Evolutionary conservation across 805 yeast genomes (phyloP).

Genomic region (Saccharomyces eubayanus): DNA sequence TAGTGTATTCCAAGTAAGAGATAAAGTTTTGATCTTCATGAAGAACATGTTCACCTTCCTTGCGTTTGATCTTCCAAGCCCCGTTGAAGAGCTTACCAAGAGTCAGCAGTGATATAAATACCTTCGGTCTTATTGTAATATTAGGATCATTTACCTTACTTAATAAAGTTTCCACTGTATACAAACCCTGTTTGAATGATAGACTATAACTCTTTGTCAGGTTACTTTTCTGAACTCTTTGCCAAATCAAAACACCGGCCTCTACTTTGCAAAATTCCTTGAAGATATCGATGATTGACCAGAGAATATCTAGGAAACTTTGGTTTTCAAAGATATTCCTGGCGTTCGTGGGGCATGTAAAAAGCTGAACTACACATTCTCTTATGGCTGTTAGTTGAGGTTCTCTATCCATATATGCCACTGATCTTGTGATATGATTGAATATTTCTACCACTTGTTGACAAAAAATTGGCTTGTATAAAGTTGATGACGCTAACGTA

Average conservation of each 20-base stretch:
- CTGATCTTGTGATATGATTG: slow-evolving; percentile 40
- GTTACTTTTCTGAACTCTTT: slow-evolving; percentile 27
- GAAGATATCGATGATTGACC: slow-evolving; percentile 39
- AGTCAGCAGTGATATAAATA: slow-evolving; percentile 36
- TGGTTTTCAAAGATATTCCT: slow-evolving; percentile 36
- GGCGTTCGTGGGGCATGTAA: slow-evolving; percentile 82
- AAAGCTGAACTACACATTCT: slow-evolving; percentile 72
- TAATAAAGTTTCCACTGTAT: slow-evolving; percentile 30
- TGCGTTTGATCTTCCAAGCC: slow-evolving; percentile 46
- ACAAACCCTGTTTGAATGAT: slow-evolving; percentile 30
- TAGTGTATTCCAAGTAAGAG: slow-evolving; percentile 42
- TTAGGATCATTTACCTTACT: slow-evolving; percentile 29
- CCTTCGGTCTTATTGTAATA: slow-evolving; percentile 30
- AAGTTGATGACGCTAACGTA: slow-evolving; percentile 43
- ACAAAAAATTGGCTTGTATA: slow-evolving; percentile 41
- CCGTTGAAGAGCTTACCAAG: slow-evolving; percentile 52
- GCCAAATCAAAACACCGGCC: slow-evolving; percentile 31
- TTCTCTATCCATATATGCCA: slow-evolving; percentile 69
- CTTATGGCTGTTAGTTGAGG: slow-evolving; percentile 74
- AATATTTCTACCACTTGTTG: slow-evolving; percentile 47
- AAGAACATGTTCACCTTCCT: slow-evolving; percentile 62
- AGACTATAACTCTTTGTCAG: slow-evolving; percentile 30
- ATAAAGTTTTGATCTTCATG: slow-evolving; percentile 45
- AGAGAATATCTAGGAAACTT: slow-evolving; percentile 37
- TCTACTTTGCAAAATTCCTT: slow-evolving; percentile 35